Evolutionary conservation across 495 filamentous ascomycete species (phyloP).

Genomic region (Pyrenopolyporus hunteri): DNA sequence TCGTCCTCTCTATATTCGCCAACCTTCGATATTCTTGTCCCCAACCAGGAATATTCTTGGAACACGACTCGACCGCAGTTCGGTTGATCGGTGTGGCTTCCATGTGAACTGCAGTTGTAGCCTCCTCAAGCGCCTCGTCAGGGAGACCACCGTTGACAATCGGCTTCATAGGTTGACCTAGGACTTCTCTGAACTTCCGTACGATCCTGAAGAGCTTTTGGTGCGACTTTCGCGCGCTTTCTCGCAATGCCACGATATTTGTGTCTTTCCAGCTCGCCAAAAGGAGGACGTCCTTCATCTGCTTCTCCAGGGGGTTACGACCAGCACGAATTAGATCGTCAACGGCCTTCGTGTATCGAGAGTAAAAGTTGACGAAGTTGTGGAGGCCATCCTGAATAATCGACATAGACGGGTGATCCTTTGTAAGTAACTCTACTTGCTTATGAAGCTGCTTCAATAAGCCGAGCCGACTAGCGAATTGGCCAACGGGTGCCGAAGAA

Average conservation of each 20-base stretch:
- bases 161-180: constrained; percentile 71
- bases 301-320: constrained; percentile 73
- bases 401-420: constrained; percentile 60
- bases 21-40: constrained; percentile 68
- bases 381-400: constrained; percentile 64
- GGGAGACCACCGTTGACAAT: constrained; percentile 72
- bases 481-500: constrained; percentile 72
- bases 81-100: constrained; percentile 44
- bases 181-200: constrained; percentile 78
- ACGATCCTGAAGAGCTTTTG: constrained; percentile 90
- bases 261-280: constrained; percentile 96
- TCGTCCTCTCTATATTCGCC: constrained; percentile 69
- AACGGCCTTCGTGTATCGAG: constrained; percentile 68
- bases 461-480: constrained; percentile 73
- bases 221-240: constrained; percentile 89
- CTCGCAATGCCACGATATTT: constrained; percentile 84
- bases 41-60: constrained; percentile 61
- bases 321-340: constrained; percentile 66
- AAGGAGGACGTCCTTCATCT: constrained; percentile 84
- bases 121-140: constrained; percentile 46
- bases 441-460: constrained; percentile 74
- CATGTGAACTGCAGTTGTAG: constrained; percentile 27
- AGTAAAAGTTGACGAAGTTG: constrained; percentile 78
- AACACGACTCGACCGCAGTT: constrained; percentile 58
- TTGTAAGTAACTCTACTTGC: constrained; percentile 63